Evolutionary conservation across 1,284 basidiomycete species (phyloP), one percentile per base, ranked within the genome.

Genomic region (Ganoderma leucocontextum): DNA sequence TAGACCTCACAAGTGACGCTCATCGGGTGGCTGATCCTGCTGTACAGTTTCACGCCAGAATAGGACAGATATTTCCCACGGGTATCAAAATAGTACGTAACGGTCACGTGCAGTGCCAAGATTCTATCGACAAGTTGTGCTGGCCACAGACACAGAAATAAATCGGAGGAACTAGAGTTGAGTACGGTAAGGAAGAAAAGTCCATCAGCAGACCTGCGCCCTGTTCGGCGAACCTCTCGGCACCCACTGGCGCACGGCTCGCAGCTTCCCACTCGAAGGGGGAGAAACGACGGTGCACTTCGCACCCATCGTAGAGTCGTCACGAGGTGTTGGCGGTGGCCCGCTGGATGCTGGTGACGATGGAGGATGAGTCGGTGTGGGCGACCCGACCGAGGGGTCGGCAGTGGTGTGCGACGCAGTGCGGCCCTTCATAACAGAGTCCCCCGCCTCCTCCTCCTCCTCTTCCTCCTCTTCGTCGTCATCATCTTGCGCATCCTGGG

Each of bases 401-500:
- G 75, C 67, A 55, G 70, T 70, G 77, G 68, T 76, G 74, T 76
- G 78, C 69, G 72, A 80, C 68, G 72, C 79, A 53, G 74, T 80
- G 65, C 73, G 71, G 35, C 52, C 80, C 81, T 52, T 85, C 82
- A 58, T 84, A 42, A 58, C 60, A 5, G 63, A 64, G 36, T 74
- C 65, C 15, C 55, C 68, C 35, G 65, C 84, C 63, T 87, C 85
- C 52, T 89, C 81, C 58, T 81, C 81, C 52, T 84, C 86, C 61
- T 84, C 85, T 22, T 87, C 86, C 7, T 87, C 86, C 12, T 87
- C 86, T 0, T 88, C 87, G 0, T 88, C 87, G 5, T 88, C 87
- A 1, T 90, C 91, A 4, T 91, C 91, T 0, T 91, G 91, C 3
- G 81, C 84, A 25, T 90, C 87, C 86, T 90, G 71, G 42, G 53